Conservation (phyloP, 2,329 filamentous ascomycete genomes). For the Penicillium sp. region DNA sequence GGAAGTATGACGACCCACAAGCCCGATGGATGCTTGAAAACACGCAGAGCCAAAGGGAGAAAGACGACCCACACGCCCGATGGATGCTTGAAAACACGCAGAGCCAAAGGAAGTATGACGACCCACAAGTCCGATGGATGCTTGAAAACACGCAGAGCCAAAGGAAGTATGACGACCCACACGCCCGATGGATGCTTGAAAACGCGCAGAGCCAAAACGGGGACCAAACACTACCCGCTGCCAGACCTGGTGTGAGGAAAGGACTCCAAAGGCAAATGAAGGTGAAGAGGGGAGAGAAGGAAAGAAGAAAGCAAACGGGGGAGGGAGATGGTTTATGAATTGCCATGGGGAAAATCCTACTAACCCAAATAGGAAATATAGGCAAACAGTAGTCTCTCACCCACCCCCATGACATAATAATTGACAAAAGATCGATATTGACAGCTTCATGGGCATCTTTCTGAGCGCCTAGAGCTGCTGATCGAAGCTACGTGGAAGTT, state of each 20-base stretch:
- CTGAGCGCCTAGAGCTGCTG: background rate
- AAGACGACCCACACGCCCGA: too few relatives aligned
- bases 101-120: background rate
- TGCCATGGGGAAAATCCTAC: background rate
- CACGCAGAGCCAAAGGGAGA: background rate
- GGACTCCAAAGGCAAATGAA: constrained; percentile 6
- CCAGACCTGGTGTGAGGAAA: background rate
- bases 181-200: background rate
- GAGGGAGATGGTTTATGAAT: background rate
- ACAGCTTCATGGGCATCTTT: background rate
- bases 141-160: background rate
- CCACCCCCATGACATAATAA: background rate
- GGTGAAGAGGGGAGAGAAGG: background rate
- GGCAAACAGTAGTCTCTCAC: background rate
- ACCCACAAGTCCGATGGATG: background rate
- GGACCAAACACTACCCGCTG: constrained; percentile 3
- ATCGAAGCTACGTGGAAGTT: background rate
- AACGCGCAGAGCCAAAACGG: constrained; percentile 2
- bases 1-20: background rate
- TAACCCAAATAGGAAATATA: background rate
- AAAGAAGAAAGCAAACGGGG: constrained; percentile 2
- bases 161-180: background rate
- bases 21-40: background rate
- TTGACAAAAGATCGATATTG: too few relatives aligned
- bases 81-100: background rate